Percentiles rank a stretch among this genome's conserved stretches.
These are phyloP conservation scores for Blastocystis sp. DNA, from an alignment of 352 stramenopile genomes.

Conservation along the genomic window DNA sequence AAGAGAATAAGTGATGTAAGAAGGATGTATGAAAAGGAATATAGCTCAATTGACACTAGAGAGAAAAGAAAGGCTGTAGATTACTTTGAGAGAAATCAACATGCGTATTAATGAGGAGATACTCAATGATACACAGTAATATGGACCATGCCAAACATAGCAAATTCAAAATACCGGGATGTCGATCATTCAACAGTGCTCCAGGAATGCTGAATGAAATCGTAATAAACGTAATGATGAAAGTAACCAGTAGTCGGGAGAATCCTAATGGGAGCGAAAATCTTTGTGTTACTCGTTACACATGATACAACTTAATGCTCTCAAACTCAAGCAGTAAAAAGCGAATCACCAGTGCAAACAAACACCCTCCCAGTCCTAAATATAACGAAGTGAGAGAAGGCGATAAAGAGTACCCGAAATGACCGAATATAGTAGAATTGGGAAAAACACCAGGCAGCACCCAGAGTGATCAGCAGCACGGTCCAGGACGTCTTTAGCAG, in stretches of 20 bases:
- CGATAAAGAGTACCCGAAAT: neutral
- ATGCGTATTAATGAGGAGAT: conserved; percentile 54
- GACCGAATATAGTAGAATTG: conserved; percentile 2
- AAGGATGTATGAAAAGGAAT: conserved; percentile 38
- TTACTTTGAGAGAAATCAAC: conserved; percentile 7
- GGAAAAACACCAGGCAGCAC: neutral
- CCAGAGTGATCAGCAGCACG: neutral
- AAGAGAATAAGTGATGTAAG: neutral
- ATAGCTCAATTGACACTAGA: conserved; percentile 37
- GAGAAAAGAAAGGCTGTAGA: neutral
- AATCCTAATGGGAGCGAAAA: neutral
- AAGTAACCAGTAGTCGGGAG: neutral
- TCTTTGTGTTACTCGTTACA: neutral
- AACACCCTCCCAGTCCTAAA: neutral
- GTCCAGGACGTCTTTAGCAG: neutral
- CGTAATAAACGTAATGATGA: neutral
- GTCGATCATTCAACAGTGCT: neutral
- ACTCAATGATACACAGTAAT: conserved; percentile 1
- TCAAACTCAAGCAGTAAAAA: neutral
- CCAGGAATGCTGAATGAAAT: neutral
- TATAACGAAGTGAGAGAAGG: neutral
- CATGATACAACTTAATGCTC: neutral
- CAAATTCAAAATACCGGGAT: neutral
- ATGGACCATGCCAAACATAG: neutral
- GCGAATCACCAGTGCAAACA: neutral